These are phyloP conservation scores for Trametes pubescens DNA, from an alignment of 1,284 basidiomycete species.

Conservation along the genomic window DNA sequence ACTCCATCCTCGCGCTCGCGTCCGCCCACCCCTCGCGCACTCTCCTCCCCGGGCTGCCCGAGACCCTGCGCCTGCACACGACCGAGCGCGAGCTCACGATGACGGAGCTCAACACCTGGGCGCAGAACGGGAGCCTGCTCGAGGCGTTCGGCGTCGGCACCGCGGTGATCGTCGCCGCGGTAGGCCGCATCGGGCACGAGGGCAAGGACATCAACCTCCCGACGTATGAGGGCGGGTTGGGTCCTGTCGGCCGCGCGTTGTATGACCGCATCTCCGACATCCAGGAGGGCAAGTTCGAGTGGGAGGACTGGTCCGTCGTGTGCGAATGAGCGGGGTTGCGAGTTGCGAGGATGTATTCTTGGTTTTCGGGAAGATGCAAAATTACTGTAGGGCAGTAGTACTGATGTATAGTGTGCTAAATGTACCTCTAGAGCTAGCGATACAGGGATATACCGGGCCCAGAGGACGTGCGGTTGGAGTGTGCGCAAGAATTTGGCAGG, in stretches of 20 bases:
- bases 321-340: conserved; percentile 39
- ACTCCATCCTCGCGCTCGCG: conserved; percentile 72
- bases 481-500: background rate
- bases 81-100: conserved; percentile 52
- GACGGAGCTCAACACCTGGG: conserved; percentile 62
- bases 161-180: conserved; percentile 67
- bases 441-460: conserved; percentile 13
- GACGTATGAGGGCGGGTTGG: conserved; percentile 55
- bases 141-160: conserved; percentile 83
- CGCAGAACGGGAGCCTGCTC: conserved; percentile 58
- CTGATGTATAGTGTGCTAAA: conserved; percentile 14
- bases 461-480: background rate
- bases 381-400: conserved; percentile 15
- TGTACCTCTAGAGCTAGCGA: conserved; percentile 25
- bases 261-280: conserved; percentile 66
- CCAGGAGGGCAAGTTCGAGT: conserved; percentile 67
- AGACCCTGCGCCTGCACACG: conserved; percentile 52
- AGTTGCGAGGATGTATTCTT: background rate
- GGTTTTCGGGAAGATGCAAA: background rate
- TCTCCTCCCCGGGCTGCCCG: conserved; percentile 48
- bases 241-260: conserved; percentile 65
- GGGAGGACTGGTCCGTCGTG: conserved; percentile 61
- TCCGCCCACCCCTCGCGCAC: conserved; percentile 62
- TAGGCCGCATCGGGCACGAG: conserved; percentile 63
- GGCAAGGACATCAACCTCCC: conserved; percentile 61